Percentiles rank a stretch among this genome's conserved stretches.
phyloP scores from a whole-genome alignment of 768 basidiomycete species.

The Podaxis sp. region DNA sequence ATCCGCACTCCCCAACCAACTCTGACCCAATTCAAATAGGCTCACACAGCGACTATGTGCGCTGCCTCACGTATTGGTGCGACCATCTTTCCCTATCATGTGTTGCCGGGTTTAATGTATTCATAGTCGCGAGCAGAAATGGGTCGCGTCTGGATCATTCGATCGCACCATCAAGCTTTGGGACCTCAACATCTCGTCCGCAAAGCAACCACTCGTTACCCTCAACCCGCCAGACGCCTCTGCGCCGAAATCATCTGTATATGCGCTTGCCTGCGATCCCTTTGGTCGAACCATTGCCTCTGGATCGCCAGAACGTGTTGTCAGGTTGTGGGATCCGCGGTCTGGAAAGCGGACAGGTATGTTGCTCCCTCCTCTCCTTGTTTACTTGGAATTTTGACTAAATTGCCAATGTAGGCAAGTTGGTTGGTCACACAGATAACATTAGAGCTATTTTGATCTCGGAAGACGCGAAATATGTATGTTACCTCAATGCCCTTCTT shows the following conservation, averaged over 20 bases:
- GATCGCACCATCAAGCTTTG: constrained; percentile 94
- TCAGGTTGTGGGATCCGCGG: constrained; percentile 93
- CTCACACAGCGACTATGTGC: constrained; percentile 82
- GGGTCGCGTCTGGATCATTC: constrained; percentile 93
- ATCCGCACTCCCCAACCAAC: constrained; percentile 64
- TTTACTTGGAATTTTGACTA: neutral
- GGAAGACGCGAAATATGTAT: constrained; percentile 87
- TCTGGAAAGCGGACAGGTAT: constrained; percentile 67
- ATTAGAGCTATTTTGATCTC: constrained; percentile 88
- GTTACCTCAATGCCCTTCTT: constrained; percentile 27
- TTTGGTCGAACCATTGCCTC: constrained; percentile 81
- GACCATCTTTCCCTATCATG: constrained; percentile 16
- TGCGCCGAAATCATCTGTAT: constrained; percentile 69
- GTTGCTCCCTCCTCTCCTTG: neutral
- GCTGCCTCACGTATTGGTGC: constrained; percentile 74
- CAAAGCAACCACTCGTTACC: constrained; percentile 57
- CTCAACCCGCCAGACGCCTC: constrained; percentile 67
- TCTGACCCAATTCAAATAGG: constrained; percentile 71
- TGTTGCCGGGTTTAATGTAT: constrained; percentile 19
- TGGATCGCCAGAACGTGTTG: constrained; percentile 88
- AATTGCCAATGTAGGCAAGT: constrained; percentile 49
- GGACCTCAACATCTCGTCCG: constrained; percentile 62
- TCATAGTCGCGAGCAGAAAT: constrained; percentile 71
- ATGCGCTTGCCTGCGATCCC: constrained; percentile 78
- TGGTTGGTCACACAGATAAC: constrained; percentile 97